Evolutionary conservation across 2,329 filamentous ascomycete species (phyloP).

Genomic region (Paecilomyces sp.): DNA sequence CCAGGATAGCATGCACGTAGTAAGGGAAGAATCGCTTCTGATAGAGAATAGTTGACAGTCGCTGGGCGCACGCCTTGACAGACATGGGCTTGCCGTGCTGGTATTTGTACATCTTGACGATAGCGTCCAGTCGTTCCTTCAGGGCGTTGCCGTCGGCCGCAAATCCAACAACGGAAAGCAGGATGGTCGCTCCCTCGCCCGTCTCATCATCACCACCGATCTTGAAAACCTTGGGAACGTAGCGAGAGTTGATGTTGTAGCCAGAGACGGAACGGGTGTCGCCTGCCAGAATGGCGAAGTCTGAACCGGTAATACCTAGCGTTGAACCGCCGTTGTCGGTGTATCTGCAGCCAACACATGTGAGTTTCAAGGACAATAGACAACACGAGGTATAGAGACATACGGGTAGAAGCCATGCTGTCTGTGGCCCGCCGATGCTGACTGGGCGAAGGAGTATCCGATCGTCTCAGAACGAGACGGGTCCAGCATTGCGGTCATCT

Average conservation of each 20-base stretch:
- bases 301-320: conserved; percentile 83
- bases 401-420: conserved; percentile 90
- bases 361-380: not conserved
- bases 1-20: conserved; percentile 92
- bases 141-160: conserved; percentile 90
- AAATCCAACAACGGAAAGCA: conserved; percentile 92
- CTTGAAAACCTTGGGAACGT: conserved; percentile 92
- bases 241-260: conserved; percentile 98
- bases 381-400: conserved; percentile 22
- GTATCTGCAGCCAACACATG: conserved; percentile 46
- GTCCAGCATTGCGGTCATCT: conserved; percentile 50
- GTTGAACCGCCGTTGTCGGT: conserved; percentile 98
- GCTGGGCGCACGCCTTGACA: conserved; percentile 88
- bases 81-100: conserved; percentile 96
- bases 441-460: conserved; percentile 54
- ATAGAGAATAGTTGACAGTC: conserved; percentile 92
- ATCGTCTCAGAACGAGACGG: conserved; percentile 45
- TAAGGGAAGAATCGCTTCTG: conserved; percentile 98
- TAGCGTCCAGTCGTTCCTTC: conserved; percentile 85
- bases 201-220: conserved; percentile 86
- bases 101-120: conserved; percentile 99
- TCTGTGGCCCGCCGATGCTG: conserved; percentile 42
- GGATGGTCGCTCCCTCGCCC: conserved; percentile 75
- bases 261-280: conserved; percentile 93
- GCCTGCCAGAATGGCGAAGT: conserved; percentile 94